Conservation (phyloP, 192 early-diverging fungal species). For the Backusella morwellensis region DNA sequence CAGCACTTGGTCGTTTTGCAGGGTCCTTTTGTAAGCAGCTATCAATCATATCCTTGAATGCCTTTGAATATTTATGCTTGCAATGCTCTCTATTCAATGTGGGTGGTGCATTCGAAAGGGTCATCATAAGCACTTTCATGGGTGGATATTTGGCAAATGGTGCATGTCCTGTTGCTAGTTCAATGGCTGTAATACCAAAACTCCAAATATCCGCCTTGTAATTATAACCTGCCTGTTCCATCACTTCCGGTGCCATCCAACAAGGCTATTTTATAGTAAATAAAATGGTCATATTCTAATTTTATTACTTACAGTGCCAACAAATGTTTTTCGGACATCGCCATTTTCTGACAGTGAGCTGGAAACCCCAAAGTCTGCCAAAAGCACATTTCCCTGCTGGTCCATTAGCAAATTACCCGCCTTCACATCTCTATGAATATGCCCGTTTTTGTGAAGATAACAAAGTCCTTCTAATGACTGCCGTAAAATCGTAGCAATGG, state of each 20-base stretch:
- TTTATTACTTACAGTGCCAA: slow-evolving; percentile 44
- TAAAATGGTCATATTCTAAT: too few species aligned
- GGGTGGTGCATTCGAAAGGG: slow-evolving; percentile 83
- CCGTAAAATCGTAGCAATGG: slow-evolving; percentile 77
- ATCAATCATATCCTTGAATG: slow-evolving; percentile 88
- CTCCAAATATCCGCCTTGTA: slow-evolving; percentile 91
- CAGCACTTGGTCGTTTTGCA: slow-evolving; percentile 65
- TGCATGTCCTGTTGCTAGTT: slow-evolving; percentile 83
- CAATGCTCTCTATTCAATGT: slow-evolving; percentile 75
- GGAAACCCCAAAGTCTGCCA: slow-evolving; percentile 71
- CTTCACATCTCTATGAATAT: slow-evolving; percentile 73
- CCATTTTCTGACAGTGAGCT: slow-evolving; percentile 63
- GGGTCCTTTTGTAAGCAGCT: slow-evolving; percentile 79
- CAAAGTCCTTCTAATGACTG: slow-evolving; percentile 66
- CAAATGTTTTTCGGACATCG: slow-evolving; percentile 66
- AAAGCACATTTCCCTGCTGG: slow-evolving; percentile 58
- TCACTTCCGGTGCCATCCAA: slow-evolving; percentile 78
- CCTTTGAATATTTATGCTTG: slow-evolving; percentile 70
- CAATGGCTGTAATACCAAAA: slow-evolving; percentile 86
- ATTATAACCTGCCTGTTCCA: slow-evolving; percentile 88
- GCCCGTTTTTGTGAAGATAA: slow-evolving; percentile 62
- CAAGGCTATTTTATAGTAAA: slow-evolving; percentile 32
- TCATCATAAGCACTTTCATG: slow-evolving; percentile 84
- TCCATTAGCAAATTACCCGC: slow-evolving; percentile 69
- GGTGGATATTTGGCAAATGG: slow-evolving; percentile 88